Conservation (phyloP, 306 rosid species). For the Castanea crenata region DNA sequence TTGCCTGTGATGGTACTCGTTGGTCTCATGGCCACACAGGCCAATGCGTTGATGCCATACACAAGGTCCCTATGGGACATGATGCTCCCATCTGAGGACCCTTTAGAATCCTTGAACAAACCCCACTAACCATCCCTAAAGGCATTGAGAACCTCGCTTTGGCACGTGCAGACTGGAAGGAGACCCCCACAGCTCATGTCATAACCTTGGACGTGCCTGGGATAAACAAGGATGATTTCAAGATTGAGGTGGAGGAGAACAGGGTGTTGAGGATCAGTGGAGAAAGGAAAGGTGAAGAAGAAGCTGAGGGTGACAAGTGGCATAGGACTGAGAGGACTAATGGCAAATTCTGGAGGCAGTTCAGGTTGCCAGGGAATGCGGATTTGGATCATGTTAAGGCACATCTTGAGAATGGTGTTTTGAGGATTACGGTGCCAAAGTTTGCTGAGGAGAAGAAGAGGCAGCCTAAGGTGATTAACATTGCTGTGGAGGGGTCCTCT, state of each 20-base stretch:
- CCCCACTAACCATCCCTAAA: slow-evolving; percentile 24
- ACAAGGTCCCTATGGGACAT: slow-evolving; percentile 34
- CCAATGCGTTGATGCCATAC: slow-evolving; percentile 36
- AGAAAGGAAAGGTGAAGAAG: slow-evolving; percentile 25
- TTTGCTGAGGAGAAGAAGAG: slow-evolving; percentile 26
- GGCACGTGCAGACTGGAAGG: slow-evolving; percentile 55
- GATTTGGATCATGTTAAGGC: slow-evolving; percentile 43
- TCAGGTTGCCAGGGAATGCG: slow-evolving; percentile 36
- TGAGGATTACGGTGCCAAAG: slow-evolving; percentile 40
- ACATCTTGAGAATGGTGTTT: slow-evolving; percentile 26
- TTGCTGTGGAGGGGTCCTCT: slow-evolving; percentile 2
- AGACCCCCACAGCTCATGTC: slow-evolving; percentile 25
- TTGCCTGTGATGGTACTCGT: background rate
- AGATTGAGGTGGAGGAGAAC: slow-evolving; percentile 46
- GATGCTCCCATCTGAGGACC: slow-evolving; percentile 38
- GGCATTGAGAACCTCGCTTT: slow-evolving; percentile 22
- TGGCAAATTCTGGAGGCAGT: slow-evolving; percentile 51
- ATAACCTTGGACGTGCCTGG: slow-evolving; percentile 41
- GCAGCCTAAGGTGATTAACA: slow-evolving; percentile 29
- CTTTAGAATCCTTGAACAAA: slow-evolving; percentile 43
- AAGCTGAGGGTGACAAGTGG: slow-evolving; percentile 33
- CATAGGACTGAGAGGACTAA: slow-evolving; percentile 36
- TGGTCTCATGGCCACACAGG: background rate
- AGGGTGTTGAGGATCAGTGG: slow-evolving; percentile 45
- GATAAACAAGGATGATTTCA: slow-evolving; percentile 36